Conservation (phyloP, 495 filamentous ascomycete species). For the Daldinia concentrica region DNA sequence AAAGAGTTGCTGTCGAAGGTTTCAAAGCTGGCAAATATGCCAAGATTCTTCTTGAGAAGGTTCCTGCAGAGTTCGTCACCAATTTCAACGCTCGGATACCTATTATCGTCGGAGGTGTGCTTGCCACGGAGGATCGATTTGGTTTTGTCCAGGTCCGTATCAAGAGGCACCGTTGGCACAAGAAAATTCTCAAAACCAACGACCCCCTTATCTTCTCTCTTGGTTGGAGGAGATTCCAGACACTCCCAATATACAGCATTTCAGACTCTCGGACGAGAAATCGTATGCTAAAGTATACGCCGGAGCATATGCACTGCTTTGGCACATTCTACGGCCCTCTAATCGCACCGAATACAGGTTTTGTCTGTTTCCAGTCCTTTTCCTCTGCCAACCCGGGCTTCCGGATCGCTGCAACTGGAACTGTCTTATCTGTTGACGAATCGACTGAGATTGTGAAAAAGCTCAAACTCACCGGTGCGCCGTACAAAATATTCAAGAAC, state of each 20-base stretch:
- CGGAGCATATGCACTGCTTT: slow-evolving; percentile 98
- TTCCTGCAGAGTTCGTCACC: slow-evolving; percentile 90
- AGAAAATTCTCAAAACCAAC: slow-evolving; percentile 97
- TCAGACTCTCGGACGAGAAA: slow-evolving; percentile 92
- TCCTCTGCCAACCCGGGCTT: slow-evolving; percentile 89
- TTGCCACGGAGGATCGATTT: slow-evolving; percentile 92
- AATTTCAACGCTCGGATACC: slow-evolving; percentile 87
- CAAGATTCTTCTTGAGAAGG: slow-evolving; percentile 84
- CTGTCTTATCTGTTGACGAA: slow-evolving; percentile 91
- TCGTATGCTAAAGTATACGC: slow-evolving; percentile 97
- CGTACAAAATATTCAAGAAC: slow-evolving; percentile 99
- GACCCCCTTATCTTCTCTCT: slow-evolving; percentile 97
- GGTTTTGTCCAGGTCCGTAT: slow-evolving; percentile 95
- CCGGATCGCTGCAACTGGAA: slow-evolving; percentile 91
- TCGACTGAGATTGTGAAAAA: slow-evolving; percentile 98
- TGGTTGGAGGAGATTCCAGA: slow-evolving; percentile 96
- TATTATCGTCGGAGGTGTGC: slow-evolving; percentile 87
- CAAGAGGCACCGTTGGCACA: slow-evolving; percentile 97
- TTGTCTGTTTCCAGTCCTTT: slow-evolving; percentile 91
- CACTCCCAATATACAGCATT: slow-evolving; percentile 90
- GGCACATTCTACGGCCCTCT: slow-evolving; percentile 94
- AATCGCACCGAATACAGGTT: slow-evolving; percentile 93
- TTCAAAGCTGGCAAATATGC: slow-evolving; percentile 94
- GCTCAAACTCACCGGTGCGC: slow-evolving; percentile 88
- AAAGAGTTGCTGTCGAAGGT: slow-evolving; percentile 84